These are phyloP conservation scores for Phycomyces blakesleeanus DNA, from an alignment of 192 early-diverging fungal genomes.

Conservation along the genomic window DNA sequence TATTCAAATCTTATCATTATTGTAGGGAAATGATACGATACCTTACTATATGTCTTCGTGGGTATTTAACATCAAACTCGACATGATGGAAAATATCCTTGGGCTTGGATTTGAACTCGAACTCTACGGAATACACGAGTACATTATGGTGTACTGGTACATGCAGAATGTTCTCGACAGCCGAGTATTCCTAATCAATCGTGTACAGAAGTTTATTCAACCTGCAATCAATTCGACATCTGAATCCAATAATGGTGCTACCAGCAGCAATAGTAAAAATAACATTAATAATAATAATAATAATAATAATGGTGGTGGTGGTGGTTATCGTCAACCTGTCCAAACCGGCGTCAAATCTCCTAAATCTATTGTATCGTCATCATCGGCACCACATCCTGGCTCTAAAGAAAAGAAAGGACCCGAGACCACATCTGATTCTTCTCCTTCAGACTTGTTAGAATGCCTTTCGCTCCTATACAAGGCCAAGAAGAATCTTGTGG, in stretches of 20 bases:
- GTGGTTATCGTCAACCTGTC: too few relatives aligned
- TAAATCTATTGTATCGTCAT: too few relatives aligned
- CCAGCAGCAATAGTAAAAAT: too few relatives aligned
- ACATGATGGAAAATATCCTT: slow-evolving; percentile 50
- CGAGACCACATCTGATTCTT: background rate
- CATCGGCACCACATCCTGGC: too few relatives aligned
- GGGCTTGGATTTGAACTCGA: slow-evolving; percentile 66
- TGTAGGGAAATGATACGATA: background rate
- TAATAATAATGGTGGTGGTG: too few relatives aligned
- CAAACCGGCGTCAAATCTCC: too few relatives aligned
- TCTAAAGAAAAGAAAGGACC: background rate
- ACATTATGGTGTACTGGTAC: slow-evolving; percentile 58
- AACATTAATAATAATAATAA: too few relatives aligned
- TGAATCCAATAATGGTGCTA: too few relatives aligned
- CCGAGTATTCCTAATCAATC: background rate
- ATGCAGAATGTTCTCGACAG: slow-evolving; percentile 11
- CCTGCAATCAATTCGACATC: background rate
- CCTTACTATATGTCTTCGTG: slow-evolving; percentile 62
- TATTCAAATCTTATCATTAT: background rate
- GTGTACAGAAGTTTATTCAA: slow-evolving; percentile 2
- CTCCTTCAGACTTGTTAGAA: background rate
- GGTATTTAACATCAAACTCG: slow-evolving; percentile 59
- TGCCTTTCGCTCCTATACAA: slow-evolving; percentile 11
- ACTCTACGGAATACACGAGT: slow-evolving; percentile 62
- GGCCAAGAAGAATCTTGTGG: slow-evolving; percentile 21